A percentile compares a stretch with the other conserved stretches of the same genome.
These are phyloP conservation scores for Daldinia caldariorum DNA, from an alignment of 495 filamentous ascomycete genomes.

Conservation along the genomic window DNA sequence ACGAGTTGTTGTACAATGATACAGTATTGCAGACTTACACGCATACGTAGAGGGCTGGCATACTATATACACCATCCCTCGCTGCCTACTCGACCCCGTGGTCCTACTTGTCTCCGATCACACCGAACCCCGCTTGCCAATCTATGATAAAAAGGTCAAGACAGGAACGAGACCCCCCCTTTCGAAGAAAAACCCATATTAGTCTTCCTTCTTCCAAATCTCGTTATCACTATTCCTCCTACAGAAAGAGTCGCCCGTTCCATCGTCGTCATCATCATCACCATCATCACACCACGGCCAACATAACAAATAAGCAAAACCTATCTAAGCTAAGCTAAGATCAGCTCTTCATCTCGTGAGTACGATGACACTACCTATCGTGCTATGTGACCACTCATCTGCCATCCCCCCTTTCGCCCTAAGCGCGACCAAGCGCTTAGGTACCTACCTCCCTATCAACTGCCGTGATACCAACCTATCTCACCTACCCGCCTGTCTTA, in stretches of 20 bases:
- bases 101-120: conserved; percentile 18
- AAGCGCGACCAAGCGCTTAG: not conserved
- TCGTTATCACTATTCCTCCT: too few relatives aligned
- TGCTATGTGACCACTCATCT: conserved; percentile 24
- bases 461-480: conserved; percentile 18
- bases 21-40: not conserved
- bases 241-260: not conserved
- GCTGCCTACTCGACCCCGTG: not conserved
- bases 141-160: conserved; percentile 18
- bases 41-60: not conserved
- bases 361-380: conserved; percentile 14
- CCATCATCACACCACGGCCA: conserved; percentile 22
- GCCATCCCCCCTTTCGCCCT: too few relatives aligned
- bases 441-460: conserved; percentile 3
- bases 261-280: not conserved
- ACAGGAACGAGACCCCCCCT: conserved; percentile 8
- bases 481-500: conserved; percentile 7
- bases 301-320: conserved; percentile 9
- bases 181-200: not conserved
- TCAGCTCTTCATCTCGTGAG: conserved; percentile 16
- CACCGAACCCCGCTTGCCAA: conserved; percentile 39
- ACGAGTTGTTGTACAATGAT: not conserved
- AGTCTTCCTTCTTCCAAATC: too few relatives aligned
- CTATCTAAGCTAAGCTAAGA: conserved; percentile 4
- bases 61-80: not conserved